phyloP scores from a whole-genome alignment of 208 protist genomes.

The Strigomonas galati region DNA sequence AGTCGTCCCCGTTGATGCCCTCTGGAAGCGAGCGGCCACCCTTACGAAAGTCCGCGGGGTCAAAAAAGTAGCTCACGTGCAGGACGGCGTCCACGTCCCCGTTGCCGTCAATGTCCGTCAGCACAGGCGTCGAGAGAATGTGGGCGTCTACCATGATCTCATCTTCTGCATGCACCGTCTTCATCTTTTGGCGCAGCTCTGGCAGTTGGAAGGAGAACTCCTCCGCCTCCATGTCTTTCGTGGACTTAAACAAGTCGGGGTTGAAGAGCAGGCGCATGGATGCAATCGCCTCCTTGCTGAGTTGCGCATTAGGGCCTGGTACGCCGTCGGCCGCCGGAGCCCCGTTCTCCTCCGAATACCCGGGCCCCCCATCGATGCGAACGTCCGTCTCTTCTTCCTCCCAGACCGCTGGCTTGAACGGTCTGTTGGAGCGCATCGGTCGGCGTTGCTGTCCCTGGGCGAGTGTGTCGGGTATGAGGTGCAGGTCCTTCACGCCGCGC shows the following conservation, averaged over 20 bases:
- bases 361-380: slow-evolving; percentile 6
- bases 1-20: slow-evolving; percentile 42
- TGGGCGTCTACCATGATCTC: slow-evolving; percentile 86
- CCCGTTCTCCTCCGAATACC: background rate
- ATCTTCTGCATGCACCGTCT: slow-evolving; percentile 29
- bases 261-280: slow-evolving; percentile 77
- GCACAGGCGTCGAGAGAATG: slow-evolving; percentile 81
- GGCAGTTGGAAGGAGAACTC: slow-evolving; percentile 36
- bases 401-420: too few species aligned
- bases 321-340: background rate
- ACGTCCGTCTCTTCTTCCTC: slow-evolving; percentile 21
- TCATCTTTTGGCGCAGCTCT: slow-evolving; percentile 25
- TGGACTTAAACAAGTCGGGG: slow-evolving; percentile 52
- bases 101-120: slow-evolving; percentile 86
- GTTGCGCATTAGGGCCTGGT: slow-evolving; percentile 40
- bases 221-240: slow-evolving; percentile 22
- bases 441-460: too few species aligned
- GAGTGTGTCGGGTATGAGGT: background rate
- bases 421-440: too few species aligned
- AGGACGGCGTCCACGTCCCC: slow-evolving; percentile 83
- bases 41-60: slow-evolving; percentile 34
- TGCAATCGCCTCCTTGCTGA: slow-evolving; percentile 67
- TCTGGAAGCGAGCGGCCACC: slow-evolving; percentile 16
- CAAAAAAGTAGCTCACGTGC: slow-evolving; percentile 90
- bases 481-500: slow-evolving; percentile 33